A percentile compares a stretch with the other conserved stretches of the same genome.
Evolutionary conservation across 2,329 filamentous ascomycete genomes (phyloP).

Genomic region (Nothophoma quercina): DNA sequence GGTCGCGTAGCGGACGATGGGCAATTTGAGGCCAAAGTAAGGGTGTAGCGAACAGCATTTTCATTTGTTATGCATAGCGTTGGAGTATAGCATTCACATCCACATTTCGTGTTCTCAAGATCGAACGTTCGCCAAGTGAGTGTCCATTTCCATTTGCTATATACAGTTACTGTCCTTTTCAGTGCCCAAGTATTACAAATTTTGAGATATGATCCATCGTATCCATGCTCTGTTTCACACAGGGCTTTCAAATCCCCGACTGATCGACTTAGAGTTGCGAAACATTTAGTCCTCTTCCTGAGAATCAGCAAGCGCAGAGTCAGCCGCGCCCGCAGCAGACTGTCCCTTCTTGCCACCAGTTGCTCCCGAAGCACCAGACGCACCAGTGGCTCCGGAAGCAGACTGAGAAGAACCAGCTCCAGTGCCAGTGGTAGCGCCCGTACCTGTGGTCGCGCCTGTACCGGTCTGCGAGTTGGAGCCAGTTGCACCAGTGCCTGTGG

Average conservation of each 20-base stretch:
- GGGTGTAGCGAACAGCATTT: too few relatives aligned
- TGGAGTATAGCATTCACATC: background rate
- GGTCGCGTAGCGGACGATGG: too few relatives aligned
- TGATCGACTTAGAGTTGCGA: too few relatives aligned
- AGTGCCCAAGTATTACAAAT: too few relatives aligned
- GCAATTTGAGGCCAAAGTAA: too few relatives aligned
- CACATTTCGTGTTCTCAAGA: too few relatives aligned
- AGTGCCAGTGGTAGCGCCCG: background rate
- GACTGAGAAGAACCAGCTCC: slow-evolving; percentile 7
- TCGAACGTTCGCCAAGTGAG: background rate
- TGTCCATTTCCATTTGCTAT: background rate
- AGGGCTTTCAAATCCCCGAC: too few relatives aligned
- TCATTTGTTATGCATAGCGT: slow-evolving; percentile 5
- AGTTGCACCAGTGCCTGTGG: slow-evolving; percentile 12
- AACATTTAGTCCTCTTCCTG: slow-evolving; percentile 26
- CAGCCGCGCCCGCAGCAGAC: slow-evolving; percentile 12
- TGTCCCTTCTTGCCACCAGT: slow-evolving; percentile 4
- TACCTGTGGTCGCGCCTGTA: background rate
- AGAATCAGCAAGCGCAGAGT: slow-evolving; percentile 23
- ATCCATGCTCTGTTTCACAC: too few relatives aligned
- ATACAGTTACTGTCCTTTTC: background rate
- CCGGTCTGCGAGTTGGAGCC: slow-evolving; percentile 1
- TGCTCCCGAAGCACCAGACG: background rate
- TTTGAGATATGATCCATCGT: too few relatives aligned
- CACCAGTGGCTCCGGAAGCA: background rate